Conservation (phyloP, 179 eudicot species). For the Heliamphora pulchella region DNA sequence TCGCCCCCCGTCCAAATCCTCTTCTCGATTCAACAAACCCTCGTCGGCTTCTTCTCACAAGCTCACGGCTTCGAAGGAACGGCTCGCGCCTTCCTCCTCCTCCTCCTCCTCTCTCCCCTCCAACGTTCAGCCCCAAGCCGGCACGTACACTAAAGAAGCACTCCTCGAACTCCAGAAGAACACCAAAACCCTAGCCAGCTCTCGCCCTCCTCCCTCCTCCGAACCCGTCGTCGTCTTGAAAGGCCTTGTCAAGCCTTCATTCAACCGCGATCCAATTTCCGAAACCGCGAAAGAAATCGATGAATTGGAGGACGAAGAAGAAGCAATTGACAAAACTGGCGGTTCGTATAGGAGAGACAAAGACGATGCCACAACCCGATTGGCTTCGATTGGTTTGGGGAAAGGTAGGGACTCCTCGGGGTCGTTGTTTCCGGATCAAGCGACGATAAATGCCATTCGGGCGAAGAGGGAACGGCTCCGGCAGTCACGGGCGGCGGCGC, state of each 20-base stretch:
- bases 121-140: slow-evolving; percentile 75
- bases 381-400: slow-evolving; percentile 35
- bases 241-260: slow-evolving; percentile 53
- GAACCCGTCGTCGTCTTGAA: slow-evolving; percentile 73
- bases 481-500: slow-evolving; percentile 58
- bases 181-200: slow-evolving; percentile 53
- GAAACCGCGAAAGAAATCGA: slow-evolving; percentile 18
- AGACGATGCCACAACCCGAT: slow-evolving; percentile 28
- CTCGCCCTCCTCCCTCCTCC: slow-evolving; percentile 27
- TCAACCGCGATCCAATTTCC: not conserved
- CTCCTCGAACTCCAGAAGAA: slow-evolving; percentile 81
- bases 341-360: slow-evolving; percentile 18
- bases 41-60: slow-evolving; percentile 47
- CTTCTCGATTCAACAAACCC: not conserved
- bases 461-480: slow-evolving; percentile 74
- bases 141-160: slow-evolving; percentile 76
- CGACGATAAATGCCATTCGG: slow-evolving; percentile 51
- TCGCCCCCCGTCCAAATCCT: slow-evolving; percentile 31
- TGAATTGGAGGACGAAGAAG: slow-evolving; percentile 22
- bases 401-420: slow-evolving; percentile 13
- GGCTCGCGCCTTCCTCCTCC: slow-evolving; percentile 29
- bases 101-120: slow-evolving; percentile 39
- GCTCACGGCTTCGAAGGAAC: slow-evolving; percentile 44
- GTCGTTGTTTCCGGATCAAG: slow-evolving; percentile 44
- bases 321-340: slow-evolving; percentile 15